Evolutionary conservation across 2,329 filamentous ascomycete genomes (phyloP).

Genomic region (Ceratocystis huliohia): DNA sequence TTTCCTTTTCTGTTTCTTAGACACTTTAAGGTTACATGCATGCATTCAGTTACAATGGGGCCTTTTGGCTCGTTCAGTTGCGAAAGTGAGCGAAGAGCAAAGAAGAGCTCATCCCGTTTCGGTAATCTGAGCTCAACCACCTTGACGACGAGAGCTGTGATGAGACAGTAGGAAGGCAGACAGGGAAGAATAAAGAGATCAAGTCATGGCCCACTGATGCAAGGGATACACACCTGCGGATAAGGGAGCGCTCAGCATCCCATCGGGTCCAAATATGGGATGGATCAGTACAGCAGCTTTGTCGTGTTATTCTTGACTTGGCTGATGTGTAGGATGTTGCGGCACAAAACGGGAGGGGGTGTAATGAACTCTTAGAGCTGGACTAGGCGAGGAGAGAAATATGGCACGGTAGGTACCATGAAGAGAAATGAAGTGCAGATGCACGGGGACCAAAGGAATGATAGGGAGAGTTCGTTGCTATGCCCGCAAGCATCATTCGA

Average conservation of each 20-base stretch:
- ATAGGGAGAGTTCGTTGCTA: neutral
- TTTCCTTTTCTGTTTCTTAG: neutral
- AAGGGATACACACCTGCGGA: neutral
- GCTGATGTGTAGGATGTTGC: neutral
- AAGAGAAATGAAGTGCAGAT: neutral
- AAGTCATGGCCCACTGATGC: neutral
- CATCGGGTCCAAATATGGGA: neutral
- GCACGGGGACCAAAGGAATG: neutral
- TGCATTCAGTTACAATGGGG: neutral
- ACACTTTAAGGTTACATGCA: slow-evolving; percentile 2
- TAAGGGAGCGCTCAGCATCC: neutral
- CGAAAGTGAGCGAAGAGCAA: too few species aligned
- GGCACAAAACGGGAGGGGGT: neutral
- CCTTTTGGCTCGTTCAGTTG: neutral
- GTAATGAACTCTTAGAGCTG: neutral
- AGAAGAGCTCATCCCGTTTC: neutral
- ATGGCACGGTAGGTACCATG: neutral
- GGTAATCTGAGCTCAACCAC: neutral
- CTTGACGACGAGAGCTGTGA: neutral
- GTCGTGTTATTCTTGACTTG: neutral
- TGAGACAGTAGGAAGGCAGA: neutral
- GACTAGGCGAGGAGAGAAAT: neutral
- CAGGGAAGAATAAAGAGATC: neutral
- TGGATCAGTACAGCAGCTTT: neutral
- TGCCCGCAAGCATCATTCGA: slow-evolving; percentile 1